Base-by-base conservation (phyloP, 2,329 filamentous ascomycete species). In the Aschersonia sp. region DNA sequence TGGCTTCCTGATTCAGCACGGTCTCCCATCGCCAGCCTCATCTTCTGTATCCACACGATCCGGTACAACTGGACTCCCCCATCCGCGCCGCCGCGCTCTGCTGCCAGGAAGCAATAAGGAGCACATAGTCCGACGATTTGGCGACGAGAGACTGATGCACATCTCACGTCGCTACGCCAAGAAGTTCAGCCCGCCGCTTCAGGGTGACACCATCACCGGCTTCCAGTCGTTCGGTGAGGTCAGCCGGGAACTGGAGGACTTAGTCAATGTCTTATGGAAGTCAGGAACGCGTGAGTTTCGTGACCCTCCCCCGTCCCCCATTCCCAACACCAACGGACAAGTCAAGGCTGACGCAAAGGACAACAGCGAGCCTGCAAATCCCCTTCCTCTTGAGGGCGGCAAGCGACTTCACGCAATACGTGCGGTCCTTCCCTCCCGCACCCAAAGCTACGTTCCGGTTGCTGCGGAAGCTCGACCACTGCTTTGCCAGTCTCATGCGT, bases 261-360 rank as follows among this genome's bases (percentile, higher is more conserved):
- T 95, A 9, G 67, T 94, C 12, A 84, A 94, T 61, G 75, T 94
- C 5, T 66, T 95, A 4, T 97, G 91, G 91, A 75, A 87, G 29
- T 87, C 82, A 31, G 87, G 85, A 7, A 95, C 89, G 29, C 88
- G 88, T 89, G 71, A 61, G 85, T 62, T n/a, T 42, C 43, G 20
- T 20, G 20, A 20, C 20, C 20, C 20, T 20, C 20, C 20, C 20
- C 20, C 20, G 20, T 20, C 9, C 9, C 3, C 20, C 40, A 43
- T 43, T 28, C 10, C 31, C 32, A 9, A 4, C 20, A 20, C 20
- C 20, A 20, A 20, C 20, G 20, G 20, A 20, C 20, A 20, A 20
- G 20, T 20, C 20, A 20, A 20, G 20, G 20, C 20, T 20, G 20
- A 20, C 20, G 20, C 20, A 20, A 20, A 20, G 20, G 20, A 20